These are phyloP conservation scores for Novymonas esmeraldas DNA, from an alignment of 208 protist species.

Conservation along the genomic window DNA sequence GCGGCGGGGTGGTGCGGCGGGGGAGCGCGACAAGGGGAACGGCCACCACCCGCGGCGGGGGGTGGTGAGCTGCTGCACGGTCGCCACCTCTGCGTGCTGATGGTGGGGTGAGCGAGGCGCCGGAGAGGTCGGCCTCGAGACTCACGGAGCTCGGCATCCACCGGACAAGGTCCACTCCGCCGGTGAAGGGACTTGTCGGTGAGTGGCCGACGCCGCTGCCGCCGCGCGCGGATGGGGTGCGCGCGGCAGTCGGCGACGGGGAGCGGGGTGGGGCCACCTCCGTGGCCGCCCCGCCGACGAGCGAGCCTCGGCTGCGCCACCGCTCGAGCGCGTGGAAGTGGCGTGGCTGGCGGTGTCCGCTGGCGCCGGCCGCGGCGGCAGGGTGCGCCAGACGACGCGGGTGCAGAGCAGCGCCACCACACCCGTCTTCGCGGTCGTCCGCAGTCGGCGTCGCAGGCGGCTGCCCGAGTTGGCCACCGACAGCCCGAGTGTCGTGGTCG, in stretches of 20 bases:
- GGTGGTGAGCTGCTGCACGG: too few species aligned
- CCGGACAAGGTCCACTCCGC: slow-evolving; percentile 23
- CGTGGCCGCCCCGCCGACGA: background rate
- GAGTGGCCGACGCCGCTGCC: background rate
- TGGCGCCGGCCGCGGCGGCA: too few species aligned
- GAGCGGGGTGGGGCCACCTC: background rate
- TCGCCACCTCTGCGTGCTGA: background rate
- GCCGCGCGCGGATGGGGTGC: background rate
- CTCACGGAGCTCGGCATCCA: slow-evolving; percentile 17
- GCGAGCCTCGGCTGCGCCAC: slow-evolving; percentile 2
- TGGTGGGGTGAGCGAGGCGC: slow-evolving; percentile 1
- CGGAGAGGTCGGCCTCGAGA: slow-evolving; percentile 1
- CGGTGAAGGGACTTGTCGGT: background rate
- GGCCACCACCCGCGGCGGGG: slow-evolving; percentile 6
- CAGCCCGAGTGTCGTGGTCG: too few species aligned
- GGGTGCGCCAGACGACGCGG: too few species aligned
- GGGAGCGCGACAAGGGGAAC: slow-evolving; percentile 16
- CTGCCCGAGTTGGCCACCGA: too few species aligned
- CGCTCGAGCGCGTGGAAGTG: slow-evolving; percentile 2
- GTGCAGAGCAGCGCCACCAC: too few species aligned
- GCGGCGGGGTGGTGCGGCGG: background rate
- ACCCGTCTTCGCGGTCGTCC: too few species aligned
- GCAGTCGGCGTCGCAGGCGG: too few species aligned
- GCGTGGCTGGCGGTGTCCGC: too few species aligned
- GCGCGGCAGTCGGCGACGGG: background rate